A percentile compares a stretch with the other conserved stretches of the same genome.
Conservation (phyloP, 768 basidiomycete genomes). For the Terana coerulea region DNA sequence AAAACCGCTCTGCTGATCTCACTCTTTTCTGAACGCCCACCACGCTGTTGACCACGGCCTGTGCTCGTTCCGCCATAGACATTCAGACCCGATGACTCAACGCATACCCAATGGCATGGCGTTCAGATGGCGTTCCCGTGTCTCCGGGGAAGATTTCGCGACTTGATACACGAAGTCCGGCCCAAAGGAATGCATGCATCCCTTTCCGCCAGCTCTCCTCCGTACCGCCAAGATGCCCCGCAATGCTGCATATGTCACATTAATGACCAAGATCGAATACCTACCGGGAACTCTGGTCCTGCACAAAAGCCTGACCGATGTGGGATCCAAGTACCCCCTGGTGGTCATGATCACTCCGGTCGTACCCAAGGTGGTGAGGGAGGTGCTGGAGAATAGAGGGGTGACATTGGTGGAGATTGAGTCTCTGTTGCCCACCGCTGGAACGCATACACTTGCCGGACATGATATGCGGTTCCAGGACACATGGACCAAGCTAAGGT, state of each 20-base stretch:
- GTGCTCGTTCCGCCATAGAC: too few species aligned
- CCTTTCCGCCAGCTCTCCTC: background rate
- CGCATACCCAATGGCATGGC: too few species aligned
- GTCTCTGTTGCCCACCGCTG: slow-evolving; percentile 48
- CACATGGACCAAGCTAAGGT: slow-evolving; percentile 64
- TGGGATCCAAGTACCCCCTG: slow-evolving; percentile 45
- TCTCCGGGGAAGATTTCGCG: too few species aligned
- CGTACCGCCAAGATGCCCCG: slow-evolving; percentile 14
- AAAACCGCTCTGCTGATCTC: too few species aligned
- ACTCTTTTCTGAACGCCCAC: too few species aligned
- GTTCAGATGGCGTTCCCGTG: too few species aligned
- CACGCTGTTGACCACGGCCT: background rate
- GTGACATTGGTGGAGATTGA: slow-evolving; percentile 61
- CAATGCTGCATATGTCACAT: slow-evolving; percentile 66
- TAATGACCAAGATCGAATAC: slow-evolving; percentile 67
- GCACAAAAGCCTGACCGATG: slow-evolving; percentile 41
- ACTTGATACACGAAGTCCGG: too few species aligned
- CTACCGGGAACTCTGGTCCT: slow-evolving; percentile 56
- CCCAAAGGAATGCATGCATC: too few species aligned
- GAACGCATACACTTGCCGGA: slow-evolving; percentile 27
- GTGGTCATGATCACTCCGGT: slow-evolving; percentile 46
- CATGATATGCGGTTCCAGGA: slow-evolving; percentile 52
- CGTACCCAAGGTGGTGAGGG: slow-evolving; percentile 34
- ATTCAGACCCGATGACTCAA: too few species aligned
- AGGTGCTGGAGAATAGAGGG: slow-evolving; percentile 46